Evolutionary conservation across 1,139 yeast species (phyloP).

Genomic region (Fermentozyma sake): DNA sequence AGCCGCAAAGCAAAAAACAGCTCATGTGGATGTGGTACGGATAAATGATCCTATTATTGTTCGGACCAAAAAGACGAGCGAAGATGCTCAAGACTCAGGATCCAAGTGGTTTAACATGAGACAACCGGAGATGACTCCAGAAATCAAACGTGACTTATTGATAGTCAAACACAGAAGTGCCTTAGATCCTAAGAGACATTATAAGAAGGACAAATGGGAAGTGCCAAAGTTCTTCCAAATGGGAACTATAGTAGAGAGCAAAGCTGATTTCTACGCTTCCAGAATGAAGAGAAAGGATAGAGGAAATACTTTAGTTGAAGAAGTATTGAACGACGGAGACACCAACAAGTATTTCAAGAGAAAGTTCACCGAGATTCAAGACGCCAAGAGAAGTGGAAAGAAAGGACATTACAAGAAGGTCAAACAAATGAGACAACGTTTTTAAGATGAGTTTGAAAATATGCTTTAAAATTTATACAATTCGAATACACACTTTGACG

Average conservation of each 20-base stretch:
- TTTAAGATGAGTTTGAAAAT: conserved; percentile 13
- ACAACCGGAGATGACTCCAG: conserved; percentile 71
- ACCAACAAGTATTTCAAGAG: conserved; percentile 77
- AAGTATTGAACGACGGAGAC: conserved; percentile 69
- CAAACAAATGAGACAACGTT: conserved; percentile 57
- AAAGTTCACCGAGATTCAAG: conserved; percentile 77
- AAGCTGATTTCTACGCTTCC: conserved; percentile 72
- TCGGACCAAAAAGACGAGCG: conserved; percentile 11
- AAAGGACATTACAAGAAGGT: conserved; percentile 64
- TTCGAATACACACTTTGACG: too few species aligned
- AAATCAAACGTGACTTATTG: conserved; percentile 70
- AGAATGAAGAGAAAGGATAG: conserved; percentile 68
- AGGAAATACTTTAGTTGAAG: conserved; percentile 76
- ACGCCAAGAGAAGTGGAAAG: conserved; percentile 69
- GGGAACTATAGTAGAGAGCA: conserved; percentile 84
- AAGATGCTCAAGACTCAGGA: conserved; percentile 36
- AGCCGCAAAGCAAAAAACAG: conserved; percentile 6
- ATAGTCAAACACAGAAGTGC: conserved; percentile 84
- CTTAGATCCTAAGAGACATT: conserved; percentile 92
- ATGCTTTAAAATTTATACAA: too few species aligned
- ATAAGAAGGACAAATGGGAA: conserved; percentile 81
- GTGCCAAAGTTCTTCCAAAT: conserved; percentile 80
- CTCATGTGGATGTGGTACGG: conserved; percentile 19
- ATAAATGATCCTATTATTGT: conserved; percentile 50
- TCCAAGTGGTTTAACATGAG: conserved; percentile 81